Conservation (phyloP, 495 filamentous ascomycete genomes). For the Daldinia decipiens region DNA sequence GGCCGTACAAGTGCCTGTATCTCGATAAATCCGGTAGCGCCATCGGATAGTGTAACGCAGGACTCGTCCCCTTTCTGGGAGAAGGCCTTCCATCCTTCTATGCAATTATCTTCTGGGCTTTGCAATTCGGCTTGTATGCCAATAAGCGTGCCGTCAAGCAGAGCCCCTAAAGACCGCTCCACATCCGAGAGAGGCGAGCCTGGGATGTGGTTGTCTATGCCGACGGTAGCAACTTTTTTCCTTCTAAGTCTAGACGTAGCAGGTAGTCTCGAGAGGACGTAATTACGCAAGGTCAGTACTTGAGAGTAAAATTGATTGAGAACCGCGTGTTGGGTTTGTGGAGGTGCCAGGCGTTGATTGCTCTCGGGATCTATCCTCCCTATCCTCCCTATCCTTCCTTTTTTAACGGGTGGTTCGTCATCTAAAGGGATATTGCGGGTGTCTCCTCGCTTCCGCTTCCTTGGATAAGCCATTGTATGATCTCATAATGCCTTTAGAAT, state of each 20-base stretch:
- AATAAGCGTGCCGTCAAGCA: slow-evolving; percentile 77
- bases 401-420: slow-evolving; percentile 45
- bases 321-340: slow-evolving; percentile 66
- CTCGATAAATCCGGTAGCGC: slow-evolving; percentile 52
- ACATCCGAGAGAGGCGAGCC: slow-evolving; percentile 45
- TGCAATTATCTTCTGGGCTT: slow-evolving; percentile 54
- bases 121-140: slow-evolving; percentile 57
- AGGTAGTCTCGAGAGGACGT: slow-evolving; percentile 66
- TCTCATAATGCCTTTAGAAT: slow-evolving; percentile 18
- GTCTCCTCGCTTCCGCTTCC: slow-evolving; percentile 46
- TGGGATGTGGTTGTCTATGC: slow-evolving; percentile 42
- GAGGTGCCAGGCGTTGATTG: slow-evolving; percentile 19
- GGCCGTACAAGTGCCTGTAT: slow-evolving; percentile 48
- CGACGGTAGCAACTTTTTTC: slow-evolving; percentile 59
- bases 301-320: slow-evolving; percentile 78
- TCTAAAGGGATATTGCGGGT: slow-evolving; percentile 16
- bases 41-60: slow-evolving; percentile 61
- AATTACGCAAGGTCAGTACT: slow-evolving; percentile 75
- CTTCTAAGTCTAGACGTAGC: slow-evolving; percentile 55
- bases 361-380: slow-evolving; percentile 19
- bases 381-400: slow-evolving; percentile 25
- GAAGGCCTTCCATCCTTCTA: slow-evolving; percentile 70
- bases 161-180: slow-evolving; percentile 56
- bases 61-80: slow-evolving; percentile 69
- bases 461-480: slow-evolving; percentile 42